A percentile compares a stretch with the other conserved stretches of the same genome.
These are phyloP conservation scores for Clavispora vitiphila DNA, from an alignment of 805 yeast genomes.

Conservation along the genomic window DNA sequence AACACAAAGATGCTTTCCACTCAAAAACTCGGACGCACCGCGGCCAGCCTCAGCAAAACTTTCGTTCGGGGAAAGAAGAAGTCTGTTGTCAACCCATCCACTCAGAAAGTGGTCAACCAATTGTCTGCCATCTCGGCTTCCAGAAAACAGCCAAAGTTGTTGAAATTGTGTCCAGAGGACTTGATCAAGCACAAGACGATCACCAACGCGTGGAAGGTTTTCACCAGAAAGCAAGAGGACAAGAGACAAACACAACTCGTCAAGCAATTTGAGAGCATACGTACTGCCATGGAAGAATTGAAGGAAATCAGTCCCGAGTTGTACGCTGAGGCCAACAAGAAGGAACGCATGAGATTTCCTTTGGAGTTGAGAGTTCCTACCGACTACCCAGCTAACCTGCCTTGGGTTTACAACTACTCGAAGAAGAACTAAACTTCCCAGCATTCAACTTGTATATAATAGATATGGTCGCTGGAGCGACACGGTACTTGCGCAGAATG, in stretches of 20 bases:
- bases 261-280: slow-evolving; percentile 61
- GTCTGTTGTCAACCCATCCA: slow-evolving; percentile 28
- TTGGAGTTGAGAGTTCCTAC: slow-evolving; percentile 85
- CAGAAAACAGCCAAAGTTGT: slow-evolving; percentile 79
- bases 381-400: slow-evolving; percentile 75
- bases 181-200: slow-evolving; percentile 78
- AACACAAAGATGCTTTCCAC: background rate
- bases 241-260: slow-evolving; percentile 38
- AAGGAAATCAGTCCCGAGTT: slow-evolving; percentile 46
- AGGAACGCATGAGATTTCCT: slow-evolving; percentile 63
- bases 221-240: slow-evolving; percentile 48
- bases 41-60: slow-evolving; percentile 5
- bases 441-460: slow-evolving; percentile 7
- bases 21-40: background rate
- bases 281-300: slow-evolving; percentile 70
- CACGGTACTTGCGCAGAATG: background rate
- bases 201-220: slow-evolving; percentile 73
- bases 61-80: slow-evolving; percentile 30
- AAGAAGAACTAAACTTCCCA: slow-evolving; percentile 1
- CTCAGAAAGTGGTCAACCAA: slow-evolving; percentile 46
- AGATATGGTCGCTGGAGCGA: slow-evolving; percentile 1
- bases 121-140: slow-evolving; percentile 82
- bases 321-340: slow-evolving; percentile 56
- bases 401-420: slow-evolving; percentile 61
- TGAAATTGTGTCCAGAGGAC: slow-evolving; percentile 76